Conservation (phyloP, 371 early-diverging fungal genomes). For the Scutellospora calospora region DNA sequence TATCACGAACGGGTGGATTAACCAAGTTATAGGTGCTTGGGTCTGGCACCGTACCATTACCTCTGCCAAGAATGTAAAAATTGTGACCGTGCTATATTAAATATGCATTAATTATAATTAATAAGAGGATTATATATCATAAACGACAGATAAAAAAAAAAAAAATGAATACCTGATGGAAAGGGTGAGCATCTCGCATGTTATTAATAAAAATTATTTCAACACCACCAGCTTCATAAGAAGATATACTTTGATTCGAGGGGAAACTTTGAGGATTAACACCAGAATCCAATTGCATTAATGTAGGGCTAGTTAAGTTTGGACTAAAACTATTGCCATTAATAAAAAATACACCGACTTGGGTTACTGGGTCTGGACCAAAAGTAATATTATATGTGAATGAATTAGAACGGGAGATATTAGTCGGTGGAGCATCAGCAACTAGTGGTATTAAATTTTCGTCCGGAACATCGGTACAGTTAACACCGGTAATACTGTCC, state of each 20-base stretch:
- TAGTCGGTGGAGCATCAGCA: background rate
- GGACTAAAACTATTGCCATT: background rate
- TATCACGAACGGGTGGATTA: slow-evolving; percentile 66
- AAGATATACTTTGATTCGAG: background rate
- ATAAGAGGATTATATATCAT: background rate
- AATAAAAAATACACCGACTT: background rate
- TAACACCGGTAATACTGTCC: background rate
- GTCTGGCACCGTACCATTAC: slow-evolving; percentile 48
- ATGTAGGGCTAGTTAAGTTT: background rate
- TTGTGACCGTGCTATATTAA: slow-evolving; percentile 74
- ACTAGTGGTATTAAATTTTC: background rate
- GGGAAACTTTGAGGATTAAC: background rate
- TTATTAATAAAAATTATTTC: background rate
- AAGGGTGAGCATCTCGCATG: background rate
- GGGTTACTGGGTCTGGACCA: background rate
- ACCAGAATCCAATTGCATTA: background rate
- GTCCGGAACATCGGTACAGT: background rate
- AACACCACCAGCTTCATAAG: slow-evolving; percentile 38
- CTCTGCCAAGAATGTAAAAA: slow-evolving; percentile 76
- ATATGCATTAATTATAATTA: background rate
- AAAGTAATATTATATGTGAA: background rate
- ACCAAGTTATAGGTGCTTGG: slow-evolving; percentile 39
- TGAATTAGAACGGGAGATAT: background rate
- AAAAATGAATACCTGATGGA: background rate
- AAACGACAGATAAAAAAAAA: background rate